These are phyloP conservation scores for Wallacemonas collosoma DNA, from an alignment of 208 protist species.

Conservation along the genomic window DNA sequence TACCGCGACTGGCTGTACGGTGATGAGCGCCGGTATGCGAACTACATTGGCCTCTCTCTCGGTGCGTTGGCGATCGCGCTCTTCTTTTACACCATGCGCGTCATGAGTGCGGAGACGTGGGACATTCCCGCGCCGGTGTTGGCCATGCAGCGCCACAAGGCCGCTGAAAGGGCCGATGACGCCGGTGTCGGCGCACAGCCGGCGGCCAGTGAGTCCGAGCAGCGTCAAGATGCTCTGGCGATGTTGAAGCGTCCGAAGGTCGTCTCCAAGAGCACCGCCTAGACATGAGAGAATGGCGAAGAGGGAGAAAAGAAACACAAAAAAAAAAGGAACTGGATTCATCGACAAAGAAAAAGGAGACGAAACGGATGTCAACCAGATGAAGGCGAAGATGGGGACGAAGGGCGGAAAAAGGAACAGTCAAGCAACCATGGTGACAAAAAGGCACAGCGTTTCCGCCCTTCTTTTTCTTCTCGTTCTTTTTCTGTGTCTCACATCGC, in stretches of 20 bases:
- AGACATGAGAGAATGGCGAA: slow-evolving; percentile 5
- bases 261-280: slow-evolving; percentile 46
- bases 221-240: slow-evolving; percentile 64
- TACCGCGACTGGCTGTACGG: slow-evolving; percentile 92
- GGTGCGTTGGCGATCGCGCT: slow-evolving; percentile 52
- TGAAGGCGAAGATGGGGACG: neutral
- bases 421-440: too few relatives aligned
- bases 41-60: slow-evolving; percentile 75
- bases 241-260: slow-evolving; percentile 77
- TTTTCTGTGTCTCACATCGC: too few relatives aligned
- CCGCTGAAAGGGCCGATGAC: slow-evolving; percentile 9
- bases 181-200: slow-evolving; percentile 8
- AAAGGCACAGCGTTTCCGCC: too few relatives aligned
- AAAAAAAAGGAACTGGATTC: neutral
- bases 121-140: slow-evolving; percentile 85
- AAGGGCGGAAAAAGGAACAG: slow-evolving; percentile 1
- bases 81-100: slow-evolving; percentile 84
- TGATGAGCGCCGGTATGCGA: slow-evolving; percentile 86
- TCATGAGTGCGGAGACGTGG: slow-evolving; percentile 85
- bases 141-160: slow-evolving; percentile 67
- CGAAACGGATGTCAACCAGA: neutral
- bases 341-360: neutral
- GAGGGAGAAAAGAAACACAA: slow-evolving; percentile 7
- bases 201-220: slow-evolving; percentile 25
- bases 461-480: too few relatives aligned